phyloP scores from a whole-genome alignment of 148 eudicot species.

The Amaranthus cruentus region DNA sequence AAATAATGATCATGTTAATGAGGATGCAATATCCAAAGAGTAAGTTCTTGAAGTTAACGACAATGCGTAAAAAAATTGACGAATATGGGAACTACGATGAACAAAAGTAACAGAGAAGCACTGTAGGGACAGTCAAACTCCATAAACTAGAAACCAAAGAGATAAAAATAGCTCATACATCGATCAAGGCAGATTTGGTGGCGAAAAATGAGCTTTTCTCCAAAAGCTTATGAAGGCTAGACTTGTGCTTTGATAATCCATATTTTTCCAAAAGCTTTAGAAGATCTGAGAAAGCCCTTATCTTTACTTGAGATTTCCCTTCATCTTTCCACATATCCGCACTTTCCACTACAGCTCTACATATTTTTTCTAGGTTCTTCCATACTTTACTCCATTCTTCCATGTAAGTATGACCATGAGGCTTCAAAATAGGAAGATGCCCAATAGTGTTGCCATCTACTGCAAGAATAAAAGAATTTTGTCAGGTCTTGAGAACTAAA shows the following conservation, averaged over 20 bases:
- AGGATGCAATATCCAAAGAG: not conserved
- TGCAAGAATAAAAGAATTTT: constrained; percentile 25
- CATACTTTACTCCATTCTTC: constrained; percentile 50
- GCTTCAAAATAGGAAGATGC: constrained; percentile 30
- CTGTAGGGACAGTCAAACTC: not conserved
- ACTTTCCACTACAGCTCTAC: constrained; percentile 52
- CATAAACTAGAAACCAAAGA: not conserved
- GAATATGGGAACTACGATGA: not conserved
- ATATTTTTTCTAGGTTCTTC: constrained; percentile 46
- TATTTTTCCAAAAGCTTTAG: constrained; percentile 57
- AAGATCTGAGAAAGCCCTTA: constrained; percentile 64
- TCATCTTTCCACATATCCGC: constrained; percentile 72
- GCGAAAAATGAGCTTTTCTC: constrained; percentile 25
- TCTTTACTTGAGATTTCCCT: constrained; percentile 56
- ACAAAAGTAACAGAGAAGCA: not conserved
- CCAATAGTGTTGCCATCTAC: constrained; percentile 26
- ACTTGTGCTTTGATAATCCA: constrained; percentile 76
- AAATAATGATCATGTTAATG: not conserved
- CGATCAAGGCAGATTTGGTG: constrained; percentile 21
- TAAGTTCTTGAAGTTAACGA: not conserved
- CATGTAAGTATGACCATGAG: constrained; percentile 35
- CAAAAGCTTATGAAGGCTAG: constrained; percentile 39
- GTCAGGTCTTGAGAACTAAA: constrained; percentile 1
- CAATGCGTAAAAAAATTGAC: not conserved
- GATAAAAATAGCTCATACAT: constrained; percentile 17